phyloP scores from a whole-genome alignment of 2,329 filamentous ascomycete genomes.

The Curvularia eragrostidis region DNA sequence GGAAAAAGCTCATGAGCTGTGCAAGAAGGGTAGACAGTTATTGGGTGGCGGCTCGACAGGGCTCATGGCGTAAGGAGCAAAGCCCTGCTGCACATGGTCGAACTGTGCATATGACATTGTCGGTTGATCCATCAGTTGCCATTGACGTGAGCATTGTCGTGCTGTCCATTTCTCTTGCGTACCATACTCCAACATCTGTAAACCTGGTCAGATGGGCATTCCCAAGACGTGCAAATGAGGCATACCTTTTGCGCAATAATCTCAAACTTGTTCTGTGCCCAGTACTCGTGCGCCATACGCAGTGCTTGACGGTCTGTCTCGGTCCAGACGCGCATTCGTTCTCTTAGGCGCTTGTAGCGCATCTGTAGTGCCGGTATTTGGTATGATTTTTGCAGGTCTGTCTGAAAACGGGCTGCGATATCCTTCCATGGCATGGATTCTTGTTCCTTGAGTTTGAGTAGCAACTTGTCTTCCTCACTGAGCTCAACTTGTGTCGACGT shows the following conservation, averaged over 20 bases:
- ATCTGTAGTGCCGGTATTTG: constrained; percentile 62
- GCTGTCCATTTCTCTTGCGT: constrained; percentile 60
- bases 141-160: constrained; percentile 59
- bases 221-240: not conserved
- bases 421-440: constrained; percentile 63
- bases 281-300: constrained; percentile 59
- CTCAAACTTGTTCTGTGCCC: constrained; percentile 61
- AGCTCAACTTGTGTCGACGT: constrained; percentile 50
- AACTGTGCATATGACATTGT: constrained; percentile 44
- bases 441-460: constrained; percentile 60
- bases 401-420: constrained; percentile 58
- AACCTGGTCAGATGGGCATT: constrained; percentile 15
- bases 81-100: constrained; percentile 42
- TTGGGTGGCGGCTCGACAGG: constrained; percentile 40
- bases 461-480: constrained; percentile 58
- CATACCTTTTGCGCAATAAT: constrained; percentile 60
- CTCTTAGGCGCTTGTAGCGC: constrained; percentile 60
- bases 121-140: constrained; percentile 54
- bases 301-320: constrained; percentile 59
- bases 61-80: constrained; percentile 47
- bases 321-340: constrained; percentile 60
- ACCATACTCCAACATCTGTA: constrained; percentile 60
- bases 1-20: constrained; percentile 23
- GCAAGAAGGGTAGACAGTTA: constrained; percentile 42
- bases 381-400: constrained; percentile 57